Evolutionary conservation across 768 basidiomycete species (phyloP), one percentile per base, ranked within the genome.

Genomic region (Naganishia vaughanmartiniae): DNA sequence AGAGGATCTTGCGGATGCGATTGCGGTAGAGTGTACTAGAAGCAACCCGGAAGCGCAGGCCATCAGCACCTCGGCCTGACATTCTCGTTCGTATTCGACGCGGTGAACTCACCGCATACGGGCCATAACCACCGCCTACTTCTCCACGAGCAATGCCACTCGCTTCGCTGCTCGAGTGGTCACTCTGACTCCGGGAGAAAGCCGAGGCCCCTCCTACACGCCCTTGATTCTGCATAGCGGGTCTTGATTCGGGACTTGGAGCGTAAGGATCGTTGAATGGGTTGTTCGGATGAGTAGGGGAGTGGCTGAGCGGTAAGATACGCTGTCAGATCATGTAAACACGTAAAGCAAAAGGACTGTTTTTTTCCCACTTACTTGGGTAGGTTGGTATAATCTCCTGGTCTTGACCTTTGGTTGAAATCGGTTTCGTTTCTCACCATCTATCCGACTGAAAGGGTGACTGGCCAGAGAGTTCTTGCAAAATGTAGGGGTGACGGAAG

Each of bases 51-150:
- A 51, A 46, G 31, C 4, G 12, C 12, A 28, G 1, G n/a, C 30
- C 53, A 57, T 33, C 70, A 46, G 53, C 5, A 7, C 46, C 45
- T 21, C 19, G 26, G 12, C 45, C 26, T 65, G 3, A 17, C 36
- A 36, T 12, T 9, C 24, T 39, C 31, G 51, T 4, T 30, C 26
- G 6, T n/a, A 21, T 46, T 53, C 45, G n/a, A 5, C 0, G 24
- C 51, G 66, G 33, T 1, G 4, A 54, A 65, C 71, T 51, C 48
- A 72, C 71, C 55, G 71, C 71, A 66, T 72, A 72, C 36, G 71
- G 71, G n/a, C 71, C 71, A 72, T 67, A 72, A 9, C 71, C 71
- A 15, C 57, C 71, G 10, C 71, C 71, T 17, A 72, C 48, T 24
- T 65, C 56, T 34, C 71, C 71, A 31, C 71, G 68, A 28, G 60